These are phyloP conservation scores for Coemansia sp. DNA, from an alignment of 192 early-diverging fungal species.

Conservation along the genomic window DNA sequence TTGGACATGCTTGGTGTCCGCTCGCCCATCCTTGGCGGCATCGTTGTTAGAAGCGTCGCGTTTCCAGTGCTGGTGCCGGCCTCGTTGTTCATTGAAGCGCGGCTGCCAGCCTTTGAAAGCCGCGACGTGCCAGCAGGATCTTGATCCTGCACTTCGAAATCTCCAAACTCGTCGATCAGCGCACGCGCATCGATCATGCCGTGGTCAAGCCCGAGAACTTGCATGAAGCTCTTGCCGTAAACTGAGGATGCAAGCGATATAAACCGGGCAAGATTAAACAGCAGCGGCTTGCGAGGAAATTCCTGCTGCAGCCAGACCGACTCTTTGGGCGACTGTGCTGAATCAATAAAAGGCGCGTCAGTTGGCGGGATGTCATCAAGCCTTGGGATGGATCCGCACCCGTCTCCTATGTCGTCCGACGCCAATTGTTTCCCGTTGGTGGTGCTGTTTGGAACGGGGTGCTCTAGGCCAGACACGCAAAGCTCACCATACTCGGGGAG, in stretches of 20 bases:
- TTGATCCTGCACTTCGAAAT: constrained; percentile 20
- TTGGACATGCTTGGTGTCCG: constrained; percentile 1
- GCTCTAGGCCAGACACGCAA: background rate
- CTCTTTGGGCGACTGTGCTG: constrained; percentile 27
- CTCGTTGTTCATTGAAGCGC: constrained; percentile 19
- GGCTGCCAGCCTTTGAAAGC: constrained; percentile 25
- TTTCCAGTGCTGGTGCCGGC: background rate
- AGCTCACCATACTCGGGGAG: background rate
- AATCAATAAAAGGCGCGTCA: constrained; percentile 21
- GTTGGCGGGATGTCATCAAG: constrained; percentile 2
- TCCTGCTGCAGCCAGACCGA: constrained; percentile 34
- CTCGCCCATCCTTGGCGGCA: background rate
- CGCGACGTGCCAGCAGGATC: background rate
- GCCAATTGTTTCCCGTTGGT: background rate
- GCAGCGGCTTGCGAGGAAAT: constrained; percentile 55
- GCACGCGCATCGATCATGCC: constrained; percentile 43
- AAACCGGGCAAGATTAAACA: constrained; percentile 68
- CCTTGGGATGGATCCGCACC: background rate
- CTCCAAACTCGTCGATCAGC: constrained; percentile 48
- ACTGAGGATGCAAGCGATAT: constrained; percentile 68
- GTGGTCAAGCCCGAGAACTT: constrained; percentile 61
- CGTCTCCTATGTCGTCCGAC: background rate
- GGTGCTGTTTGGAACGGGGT: background rate
- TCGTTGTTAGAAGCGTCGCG: background rate
- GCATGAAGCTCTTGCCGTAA: constrained; percentile 74